These are phyloP conservation scores for Capronia coronata DNA, from an alignment of 2,329 filamentous ascomycete species.

Conservation along the genomic window DNA sequence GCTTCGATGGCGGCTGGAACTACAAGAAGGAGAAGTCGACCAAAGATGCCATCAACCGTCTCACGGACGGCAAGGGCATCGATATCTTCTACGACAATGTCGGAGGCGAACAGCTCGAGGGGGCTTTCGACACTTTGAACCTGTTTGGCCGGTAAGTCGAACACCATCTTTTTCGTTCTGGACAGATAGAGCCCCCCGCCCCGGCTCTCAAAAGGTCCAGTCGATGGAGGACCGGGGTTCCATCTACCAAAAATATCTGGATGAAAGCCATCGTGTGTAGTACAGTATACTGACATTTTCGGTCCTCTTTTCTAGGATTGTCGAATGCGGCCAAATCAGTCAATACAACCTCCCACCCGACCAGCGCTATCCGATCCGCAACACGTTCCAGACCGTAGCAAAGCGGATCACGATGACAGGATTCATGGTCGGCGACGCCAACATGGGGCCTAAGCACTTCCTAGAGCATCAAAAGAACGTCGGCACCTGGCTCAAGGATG, in stretches of 20 bases:
- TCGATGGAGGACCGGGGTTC: too few relatives aligned
- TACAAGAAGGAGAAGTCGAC: constrained; percentile 73
- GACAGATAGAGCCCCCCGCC: too few relatives aligned
- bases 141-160: constrained; percentile 48
- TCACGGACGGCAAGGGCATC: constrained; percentile 65
- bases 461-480: constrained; percentile 70
- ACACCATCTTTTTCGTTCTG: too few relatives aligned
- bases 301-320: constrained; percentile 12
- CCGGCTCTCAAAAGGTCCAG: not conserved
- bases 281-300: not conserved
- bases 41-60: constrained; percentile 57
- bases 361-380: constrained; percentile 60
- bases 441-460: constrained; percentile 60
- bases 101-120: constrained; percentile 54
- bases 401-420: constrained; percentile 65
- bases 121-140: constrained; percentile 60
- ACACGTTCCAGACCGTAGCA: constrained; percentile 56
- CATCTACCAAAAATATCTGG: too few relatives aligned
- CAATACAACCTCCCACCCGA: constrained; percentile 61
- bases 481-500: constrained; percentile 65
- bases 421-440: constrained; percentile 63
- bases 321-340: constrained; percentile 49
- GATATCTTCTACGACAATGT: constrained; percentile 83
- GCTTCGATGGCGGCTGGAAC: constrained; percentile 72
- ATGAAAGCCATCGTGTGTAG: too few relatives aligned